Base-by-base conservation (phyloP, 805 yeast genomes). In the Starmerella vaccinii region DNA sequence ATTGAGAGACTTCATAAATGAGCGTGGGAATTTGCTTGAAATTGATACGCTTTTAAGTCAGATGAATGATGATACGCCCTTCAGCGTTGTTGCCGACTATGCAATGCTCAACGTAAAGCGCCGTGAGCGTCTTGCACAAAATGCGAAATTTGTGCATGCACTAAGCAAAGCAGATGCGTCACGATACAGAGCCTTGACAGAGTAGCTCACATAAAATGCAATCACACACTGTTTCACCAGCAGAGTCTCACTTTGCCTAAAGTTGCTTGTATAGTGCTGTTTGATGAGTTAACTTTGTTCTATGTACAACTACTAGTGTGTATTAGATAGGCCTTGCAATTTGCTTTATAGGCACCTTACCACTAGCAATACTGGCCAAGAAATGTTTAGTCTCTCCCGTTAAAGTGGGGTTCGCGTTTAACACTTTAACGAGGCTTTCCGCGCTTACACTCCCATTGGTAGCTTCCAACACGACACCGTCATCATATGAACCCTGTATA, bases 321-420 rank as follows among this genome's bases (percentile, higher is more conserved):
- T n/a, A n/a, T 15, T 24, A 45, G 8, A 39, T 47, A 43, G 16
- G 19, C 13, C 26, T 30, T 23, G 49, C 51, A 27, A 58, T 50
- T 47, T 55, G 52, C 26, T 48, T 49, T 2, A 57, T 55, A 9
- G 59, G 29, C 30, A 55, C 40, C 21, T 50, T 48, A 5, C 61
- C 61, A 13, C 52, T 41, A 3, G 56, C 59, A 6, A 57, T 57
- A 15, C 45, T 19, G 8, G 57, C 53, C 16, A 58, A 33, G 35
- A 58, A 55, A 34, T 47, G 49, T 24, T 49, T 47, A 15, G 56
- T 45, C 21, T 40, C 29, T 15, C 29, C 21, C 7, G 29, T 18
- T n/a, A 57, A 33, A 13, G 45, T 38, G 15, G 37, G 45, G 48
- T 58, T 58, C 15, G 50, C 49, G 24, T 48, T 46, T 19, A 58